Base-by-base conservation (phyloP, 2,329 filamentous ascomycete genomes). In the Alternaria sp. region DNA sequence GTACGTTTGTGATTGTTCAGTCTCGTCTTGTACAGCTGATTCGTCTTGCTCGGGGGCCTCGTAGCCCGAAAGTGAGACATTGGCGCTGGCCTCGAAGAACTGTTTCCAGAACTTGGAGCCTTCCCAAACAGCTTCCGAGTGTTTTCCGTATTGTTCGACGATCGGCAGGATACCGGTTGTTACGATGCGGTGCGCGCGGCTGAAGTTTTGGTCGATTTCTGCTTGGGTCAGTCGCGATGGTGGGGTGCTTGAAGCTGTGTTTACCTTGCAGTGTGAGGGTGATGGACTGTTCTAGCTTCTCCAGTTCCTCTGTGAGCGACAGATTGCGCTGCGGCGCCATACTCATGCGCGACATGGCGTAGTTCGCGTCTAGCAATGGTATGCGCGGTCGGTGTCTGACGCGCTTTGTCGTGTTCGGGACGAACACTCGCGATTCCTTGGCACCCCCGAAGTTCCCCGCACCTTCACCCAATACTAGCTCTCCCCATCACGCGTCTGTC, bases 51-150 rank as follows among this genome's bases (percentile, higher is more conserved):
- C 88, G 21, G 89, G 85, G 76, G 97, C 94, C 77, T 97, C 95
- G 80, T 99, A 97, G 26, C 94, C 93, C 0, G 93, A 97, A 11
- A 99, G 87, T 11, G 95, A 97, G 25, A 99, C 95, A 75, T 99
- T 98, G 78, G 96, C 96, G 51, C 94, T 97, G 36, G 96, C 93
- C 82, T 99, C 96, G 81, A 99, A 99, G 84, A 99, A 99, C 84
- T 98, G 94, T 82, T 99, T 99, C 96, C 96, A 99, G 82, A 99
- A 99, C 92, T 97, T 97, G 58, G 95, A 97, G 21, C 94, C 93
- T 73, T 98, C 94, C 96, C 96, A 99, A 2, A 99, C 95, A 52
- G 93, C 89, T 67, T 90, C 91, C 2, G 96, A 98, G 77, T 98
- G 92, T 69, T 97, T 93, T 49, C 93, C 93, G 81, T 99, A 99